Evolutionary conservation across 805 yeast genomes (phyloP).

Genomic region (Schizosaccharomyces japonicus): DNA sequence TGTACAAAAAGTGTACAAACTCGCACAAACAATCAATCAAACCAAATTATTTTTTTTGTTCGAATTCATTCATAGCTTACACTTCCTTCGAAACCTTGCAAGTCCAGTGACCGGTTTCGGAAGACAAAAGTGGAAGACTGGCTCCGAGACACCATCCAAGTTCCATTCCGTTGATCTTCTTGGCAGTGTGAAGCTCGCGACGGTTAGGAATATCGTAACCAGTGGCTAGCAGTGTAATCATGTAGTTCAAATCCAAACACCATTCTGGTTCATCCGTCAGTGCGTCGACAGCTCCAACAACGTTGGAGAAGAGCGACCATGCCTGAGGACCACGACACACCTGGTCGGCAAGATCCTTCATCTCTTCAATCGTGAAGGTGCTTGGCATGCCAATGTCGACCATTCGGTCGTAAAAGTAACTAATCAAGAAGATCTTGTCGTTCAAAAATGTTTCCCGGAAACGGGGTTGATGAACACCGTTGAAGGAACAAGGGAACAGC

Average conservation of each 20-base stretch:
- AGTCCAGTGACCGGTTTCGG: background rate
- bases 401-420: constrained; percentile 87
- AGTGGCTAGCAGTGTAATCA: constrained; percentile 72
- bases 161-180: constrained; percentile 69
- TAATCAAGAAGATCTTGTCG: constrained; percentile 67
- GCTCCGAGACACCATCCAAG: constrained; percentile 99
- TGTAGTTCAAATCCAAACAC: constrained; percentile 82
- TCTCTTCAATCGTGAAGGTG: constrained; percentile 64
- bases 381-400: constrained; percentile 86
- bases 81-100: background rate
- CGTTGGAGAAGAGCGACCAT: constrained; percentile 50
- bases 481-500: constrained; percentile 71
- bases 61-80: background rate
- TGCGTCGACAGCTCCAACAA: constrained; percentile 35
- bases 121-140: constrained; percentile 51
- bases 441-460: constrained; percentile 50
- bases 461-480: constrained; percentile 93
- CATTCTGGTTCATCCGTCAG: constrained; percentile 37
- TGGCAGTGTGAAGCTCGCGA: constrained; percentile 80
- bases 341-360: constrained; percentile 51
- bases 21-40: too few species aligned
- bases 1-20: too few species aligned
- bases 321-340: constrained; percentile 66
- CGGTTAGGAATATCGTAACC: constrained; percentile 85
- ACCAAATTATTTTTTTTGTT: too few species aligned